A percentile compares a stretch with the other conserved stretches of the same genome.
These are phyloP conservation scores for Claviceps sp. DNA, from an alignment of 2,329 filamentous ascomycete genomes.

Conservation along the genomic window DNA sequence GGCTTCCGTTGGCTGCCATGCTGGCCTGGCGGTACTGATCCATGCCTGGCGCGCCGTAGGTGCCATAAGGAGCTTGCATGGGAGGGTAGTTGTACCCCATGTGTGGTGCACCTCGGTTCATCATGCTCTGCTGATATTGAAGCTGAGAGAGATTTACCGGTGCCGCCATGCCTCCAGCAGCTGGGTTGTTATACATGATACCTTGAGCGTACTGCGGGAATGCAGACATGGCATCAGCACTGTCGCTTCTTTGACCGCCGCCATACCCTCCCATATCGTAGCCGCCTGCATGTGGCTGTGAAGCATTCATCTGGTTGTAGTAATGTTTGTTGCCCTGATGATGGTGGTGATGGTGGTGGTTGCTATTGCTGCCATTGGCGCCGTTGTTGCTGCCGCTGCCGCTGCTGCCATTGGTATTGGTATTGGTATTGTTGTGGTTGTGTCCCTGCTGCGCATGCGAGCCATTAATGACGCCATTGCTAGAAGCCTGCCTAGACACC, in stretches of 20 bases:
- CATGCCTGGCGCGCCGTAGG: slow-evolving; percentile 35
- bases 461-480: slow-evolving; percentile 21
- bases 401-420: no score
- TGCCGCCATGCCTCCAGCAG: slow-evolving; percentile 31
- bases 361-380: slow-evolving; percentile 19
- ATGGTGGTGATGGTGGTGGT: slow-evolving; percentile 17
- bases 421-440: background rate
- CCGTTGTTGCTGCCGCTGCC: no score
- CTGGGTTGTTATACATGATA: slow-evolving; percentile 36
- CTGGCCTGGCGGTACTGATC: slow-evolving; percentile 44
- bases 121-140: slow-evolving; percentile 46
- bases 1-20: slow-evolving; percentile 35
- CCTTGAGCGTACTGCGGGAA: slow-evolving; percentile 39
- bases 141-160: slow-evolving; percentile 38
- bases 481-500: slow-evolving; percentile 37
- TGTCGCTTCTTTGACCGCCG: slow-evolving; percentile 37
- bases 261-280: slow-evolving; percentile 38
- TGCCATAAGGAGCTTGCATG: slow-evolving; percentile 42
- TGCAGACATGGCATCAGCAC: slow-evolving; percentile 34
- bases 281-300: slow-evolving; percentile 23
- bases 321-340: slow-evolving; percentile 30
- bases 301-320: slow-evolving; percentile 36
- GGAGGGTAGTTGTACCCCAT: slow-evolving; percentile 44
- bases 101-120: slow-evolving; percentile 37
- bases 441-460: slow-evolving; percentile 24